Conservation (phyloP, 2,329 filamentous ascomycete species). For the Epichloe amarillans region DNA sequence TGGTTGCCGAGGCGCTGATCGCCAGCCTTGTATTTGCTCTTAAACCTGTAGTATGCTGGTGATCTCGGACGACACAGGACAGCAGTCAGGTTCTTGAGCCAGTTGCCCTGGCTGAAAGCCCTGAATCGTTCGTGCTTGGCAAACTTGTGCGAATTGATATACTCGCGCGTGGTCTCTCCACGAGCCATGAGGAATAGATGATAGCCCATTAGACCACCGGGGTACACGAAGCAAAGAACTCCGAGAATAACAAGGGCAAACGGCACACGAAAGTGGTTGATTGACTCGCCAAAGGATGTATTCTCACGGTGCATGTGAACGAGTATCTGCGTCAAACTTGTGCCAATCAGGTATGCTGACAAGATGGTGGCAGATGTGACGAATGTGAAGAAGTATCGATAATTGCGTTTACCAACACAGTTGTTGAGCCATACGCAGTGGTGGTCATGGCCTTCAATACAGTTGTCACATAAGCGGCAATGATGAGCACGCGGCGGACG, state of each 20-base stretch:
- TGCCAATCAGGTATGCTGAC: constrained; percentile 60
- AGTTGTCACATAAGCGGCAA: constrained; percentile 93
- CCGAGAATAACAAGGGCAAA: constrained; percentile 86
- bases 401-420: constrained; percentile 91
- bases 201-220: constrained; percentile 70
- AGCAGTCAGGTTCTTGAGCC: constrained; percentile 64
- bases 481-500: constrained; percentile 90
- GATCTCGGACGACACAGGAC: constrained; percentile 74
- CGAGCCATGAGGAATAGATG: constrained; percentile 83
- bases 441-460: constrained; percentile 92
- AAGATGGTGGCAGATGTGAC: constrained; percentile 68
- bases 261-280: constrained; percentile 59
- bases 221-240: constrained; percentile 63
- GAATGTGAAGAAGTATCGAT: constrained; percentile 94
- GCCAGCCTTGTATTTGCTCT: constrained; percentile 59
- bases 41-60: constrained; percentile 83
- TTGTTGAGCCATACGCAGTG: constrained; percentile 99
- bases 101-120: constrained; percentile 69
- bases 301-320: constrained; percentile 52
- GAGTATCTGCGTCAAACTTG: constrained; percentile 69
- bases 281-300: constrained; percentile 54
- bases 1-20: constrained; percentile 67
- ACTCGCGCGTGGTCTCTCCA: constrained; percentile 91
- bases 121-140: constrained; percentile 80
- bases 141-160: constrained; percentile 93